Conservation (phyloP, 2,329 filamentous ascomycete species). For the Aspergillus awamori region DNA sequence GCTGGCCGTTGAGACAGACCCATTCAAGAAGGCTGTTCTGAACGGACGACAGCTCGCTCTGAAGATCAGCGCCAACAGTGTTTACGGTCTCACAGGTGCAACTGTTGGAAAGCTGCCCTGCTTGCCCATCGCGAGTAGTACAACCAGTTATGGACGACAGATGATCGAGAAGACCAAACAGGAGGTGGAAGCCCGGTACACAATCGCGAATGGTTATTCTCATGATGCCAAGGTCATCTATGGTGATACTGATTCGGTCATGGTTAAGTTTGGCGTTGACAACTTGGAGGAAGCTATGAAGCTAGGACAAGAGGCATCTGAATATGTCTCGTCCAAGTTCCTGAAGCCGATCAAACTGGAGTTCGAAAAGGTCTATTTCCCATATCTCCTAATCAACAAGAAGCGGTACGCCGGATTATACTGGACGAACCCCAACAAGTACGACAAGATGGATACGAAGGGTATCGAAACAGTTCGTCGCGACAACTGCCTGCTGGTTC, state of each 20-base stretch:
- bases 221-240: slow-evolving; percentile 98
- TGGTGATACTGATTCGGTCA: slow-evolving; percentile 98
- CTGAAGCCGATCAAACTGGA: slow-evolving; percentile 97
- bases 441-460: slow-evolving; percentile 99
- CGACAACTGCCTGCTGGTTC: slow-evolving; percentile 94
- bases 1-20: slow-evolving; percentile 82
- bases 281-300: slow-evolving; percentile 90
- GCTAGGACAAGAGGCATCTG: slow-evolving; percentile 87
- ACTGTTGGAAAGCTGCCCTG: slow-evolving; percentile 95
- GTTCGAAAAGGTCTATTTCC: slow-evolving; percentile 99
- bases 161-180: slow-evolving; percentile 99
- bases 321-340: slow-evolving; percentile 88
- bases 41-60: slow-evolving; percentile 95
- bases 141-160: slow-evolving; percentile 92
- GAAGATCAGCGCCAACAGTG: slow-evolving; percentile 96
- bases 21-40: slow-evolving; percentile 96
- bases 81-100: slow-evolving; percentile 95
- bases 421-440: slow-evolving; percentile 93
- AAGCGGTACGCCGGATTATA: slow-evolving; percentile 98
- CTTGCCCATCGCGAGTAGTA: slow-evolving; percentile 92
- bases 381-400: slow-evolving; percentile 98
- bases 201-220: slow-evolving; percentile 88
- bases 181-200: slow-evolving; percentile 90
- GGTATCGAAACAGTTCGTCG: slow-evolving; percentile 97
- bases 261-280: slow-evolving; percentile 96